Evolutionary conservation across 192 early-diverging fungal species (phyloP).

Genomic region (Coemansia sp.): DNA sequence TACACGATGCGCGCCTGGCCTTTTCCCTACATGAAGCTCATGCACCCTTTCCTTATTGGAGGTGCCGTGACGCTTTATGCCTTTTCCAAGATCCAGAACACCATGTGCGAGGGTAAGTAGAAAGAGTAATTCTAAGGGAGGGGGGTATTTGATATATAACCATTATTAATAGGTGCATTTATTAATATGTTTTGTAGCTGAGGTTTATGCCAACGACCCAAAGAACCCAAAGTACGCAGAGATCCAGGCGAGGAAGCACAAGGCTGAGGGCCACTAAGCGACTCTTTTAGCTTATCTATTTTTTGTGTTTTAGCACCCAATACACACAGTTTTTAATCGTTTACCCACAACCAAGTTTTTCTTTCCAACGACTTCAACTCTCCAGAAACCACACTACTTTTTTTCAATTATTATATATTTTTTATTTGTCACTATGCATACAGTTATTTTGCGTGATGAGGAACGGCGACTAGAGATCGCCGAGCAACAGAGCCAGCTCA

Average conservation of each 20-base stretch:
- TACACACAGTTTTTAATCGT: background rate
- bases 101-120: conserved; percentile 51
- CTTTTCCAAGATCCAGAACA: conserved; percentile 53
- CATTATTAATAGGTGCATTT: background rate
- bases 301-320: conserved; percentile 5
- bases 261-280: conserved; percentile 47
- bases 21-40: conserved; percentile 57
- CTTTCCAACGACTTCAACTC: too few relatives aligned
- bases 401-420: too few relatives aligned
- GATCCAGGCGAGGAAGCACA: conserved; percentile 58
- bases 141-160: background rate
- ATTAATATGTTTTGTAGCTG: conserved; percentile 20
- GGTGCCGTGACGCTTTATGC: conserved; percentile 36
- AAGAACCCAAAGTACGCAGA: conserved; percentile 56
- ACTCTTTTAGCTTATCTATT: background rate
- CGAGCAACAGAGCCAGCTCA: conserved; percentile 48
- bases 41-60: conserved; percentile 57
- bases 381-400: too few relatives aligned
- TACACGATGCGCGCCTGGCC: conserved; percentile 58
- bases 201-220: conserved; percentile 50
- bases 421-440: conserved; percentile 7
- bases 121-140: too few relatives aligned
- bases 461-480: conserved; percentile 32
- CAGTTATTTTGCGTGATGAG: conserved; percentile 20
- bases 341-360: background rate